Evolutionary conservation across 1,139 yeast genomes (phyloP), one percentile per base, ranked within the genome.

Genomic region (Kodamaea anthophila): DNA sequence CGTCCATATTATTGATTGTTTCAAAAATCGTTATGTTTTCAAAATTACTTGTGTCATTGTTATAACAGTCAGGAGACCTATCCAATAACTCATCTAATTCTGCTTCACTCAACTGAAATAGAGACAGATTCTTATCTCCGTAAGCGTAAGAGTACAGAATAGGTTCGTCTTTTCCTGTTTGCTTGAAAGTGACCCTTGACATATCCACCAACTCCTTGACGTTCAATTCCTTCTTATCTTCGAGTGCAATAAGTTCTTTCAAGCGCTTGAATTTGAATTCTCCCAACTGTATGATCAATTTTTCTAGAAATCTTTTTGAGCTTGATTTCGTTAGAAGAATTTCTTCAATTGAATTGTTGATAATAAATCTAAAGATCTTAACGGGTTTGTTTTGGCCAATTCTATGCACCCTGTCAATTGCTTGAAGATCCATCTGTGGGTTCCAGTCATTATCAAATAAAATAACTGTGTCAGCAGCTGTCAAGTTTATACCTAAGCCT

Each of bases 401-500:
- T 48, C 98, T 65, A 52, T 91, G 97, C 9, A 85, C 94, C 36
- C 98, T 67, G 48, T 88, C 97, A 74, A 91, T 91, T 0, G 97
- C 97, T 51, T 91, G 98, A 30, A 87, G 59, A 53, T 91, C 97
- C 43, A 86, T 88, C 49, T 91, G 97, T 0, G 98, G 98, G 46
- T 91, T 91, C 96, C 97, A 88, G 51, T 91, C 97, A 37, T 85
- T 82, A 48, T 91, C 98, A 50, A 85, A 87, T 10, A 91, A 48
- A 4, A 91, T 74, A 1, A 91, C 97, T 1, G 94, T 81, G 44
- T 91, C 96, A 1, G 97, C 96, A 1, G 83, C 75, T 0, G 80
- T 74, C 34, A 91, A 64, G 46, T 91, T 91, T 27, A 91, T 74
- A 2, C 98, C 98, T 16, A 91, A 68, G 0, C 97, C 97, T 9